Conservation (phyloP, 1,284 basidiomycete species). For the Leccinum solheimii region DNA sequence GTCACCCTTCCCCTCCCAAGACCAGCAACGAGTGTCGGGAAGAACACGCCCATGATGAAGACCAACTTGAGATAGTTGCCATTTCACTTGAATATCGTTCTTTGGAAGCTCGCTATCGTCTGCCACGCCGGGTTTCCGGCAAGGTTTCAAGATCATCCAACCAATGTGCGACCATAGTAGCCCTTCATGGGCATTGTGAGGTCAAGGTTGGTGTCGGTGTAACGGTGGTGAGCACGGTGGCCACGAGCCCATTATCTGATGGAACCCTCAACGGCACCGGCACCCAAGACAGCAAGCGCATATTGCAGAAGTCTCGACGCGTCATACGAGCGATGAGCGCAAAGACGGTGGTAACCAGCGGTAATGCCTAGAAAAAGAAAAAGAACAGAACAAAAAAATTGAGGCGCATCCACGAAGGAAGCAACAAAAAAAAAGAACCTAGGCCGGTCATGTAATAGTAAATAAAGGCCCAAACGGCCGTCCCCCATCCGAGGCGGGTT, state of each 20-base stretch:
- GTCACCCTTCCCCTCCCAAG: conserved; percentile 78
- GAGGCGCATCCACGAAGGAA: neutral
- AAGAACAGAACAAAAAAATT: neutral
- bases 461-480: conserved; percentile 66
- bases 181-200: conserved; percentile 88
- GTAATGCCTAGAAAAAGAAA: conserved; percentile 50
- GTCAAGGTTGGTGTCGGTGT: conserved; percentile 93
- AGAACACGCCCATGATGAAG: conserved; percentile 67
- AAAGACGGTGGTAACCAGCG: conserved; percentile 88
- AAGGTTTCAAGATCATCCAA: conserved; percentile 92
- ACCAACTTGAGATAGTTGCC: conserved; percentile 86
- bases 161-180: conserved; percentile 81
- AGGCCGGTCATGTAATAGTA: conserved; percentile 89
- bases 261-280: conserved; percentile 63
- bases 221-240: neutral
- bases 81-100: conserved; percentile 69
- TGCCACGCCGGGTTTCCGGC: conserved; percentile 83
- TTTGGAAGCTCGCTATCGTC: conserved; percentile 84
- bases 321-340: conserved; percentile 91
- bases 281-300: conserved; percentile 74
- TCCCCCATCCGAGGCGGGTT: conserved; percentile 65
- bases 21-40: conserved; percentile 80
- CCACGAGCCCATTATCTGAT: neutral
- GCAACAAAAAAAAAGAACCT: conserved; percentile 42
- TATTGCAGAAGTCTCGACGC: conserved; percentile 82